Base-by-base conservation (phyloP, 345 rosid genomes). In the Eutrema japonicum region DNA sequence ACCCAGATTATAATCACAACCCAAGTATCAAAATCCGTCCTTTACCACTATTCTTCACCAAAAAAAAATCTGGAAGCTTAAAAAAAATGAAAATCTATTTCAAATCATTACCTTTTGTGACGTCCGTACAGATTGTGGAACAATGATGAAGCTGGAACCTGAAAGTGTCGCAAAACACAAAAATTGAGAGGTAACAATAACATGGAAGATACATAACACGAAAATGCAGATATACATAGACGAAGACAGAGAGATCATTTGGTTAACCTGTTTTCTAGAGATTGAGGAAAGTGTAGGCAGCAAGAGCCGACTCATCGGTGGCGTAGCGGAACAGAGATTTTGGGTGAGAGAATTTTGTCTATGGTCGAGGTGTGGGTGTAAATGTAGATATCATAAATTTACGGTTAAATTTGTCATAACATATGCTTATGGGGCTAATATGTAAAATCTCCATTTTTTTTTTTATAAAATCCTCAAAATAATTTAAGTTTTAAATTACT, bases 51-150 rank as follows among this genome's bases (percentile, higher is more conserved):
- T 37, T 66, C 30, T 55, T 54, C 22, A 42, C 7, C 45, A 56
- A 56, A 69, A 18, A 3, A 2, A 30, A 2, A 26, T 14, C 1
- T 10, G 32, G 14, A 49, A 56, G 56, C 13, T 30, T 3, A 30
- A 22, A 22, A 22, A 22, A 4, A 4, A 30, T 30, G 0, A 45
- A 26, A 12, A 64, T 9, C 59, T 62, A 51, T 10, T 8, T 16
- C 33, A 55, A 71, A 9, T 7, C 68, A 66, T 42, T 81, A 92
- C 98, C 96, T 74, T 83, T 83, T 87, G 81, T 87, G 79, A 75
- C 36, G 36, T 59, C 77, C 67, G 11, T 68, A 53, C 53, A 80
- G 69, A 50, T 38, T 61, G 14, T 42, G 76, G 70, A 77, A 66
- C 36, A 80, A 71, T 30, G 87, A 85, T 42, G 65, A 37, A 11